A percentile compares a stretch with the other conserved stretches of the same genome.
Conservation (phyloP, 176 grass and related monocot species). For the Luzula sylvatica region DNA sequence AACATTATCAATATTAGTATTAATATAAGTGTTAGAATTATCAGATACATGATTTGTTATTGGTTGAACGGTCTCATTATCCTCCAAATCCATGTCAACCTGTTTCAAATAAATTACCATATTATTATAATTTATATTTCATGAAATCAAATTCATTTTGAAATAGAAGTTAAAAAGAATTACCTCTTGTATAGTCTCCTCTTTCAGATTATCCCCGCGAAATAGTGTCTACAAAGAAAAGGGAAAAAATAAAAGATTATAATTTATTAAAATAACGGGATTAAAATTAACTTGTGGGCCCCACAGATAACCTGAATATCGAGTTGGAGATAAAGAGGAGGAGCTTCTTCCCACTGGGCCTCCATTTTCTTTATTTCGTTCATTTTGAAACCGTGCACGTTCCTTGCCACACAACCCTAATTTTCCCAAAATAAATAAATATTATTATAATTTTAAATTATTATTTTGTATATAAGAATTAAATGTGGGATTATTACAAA, state of each 20-base stretch:
- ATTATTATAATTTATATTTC: not conserved
- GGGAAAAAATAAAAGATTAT: slow-evolving; percentile 3
- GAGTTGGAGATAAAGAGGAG: slow-evolving; percentile 61
- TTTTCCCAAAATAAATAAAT: not conserved
- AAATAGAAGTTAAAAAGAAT: not conserved
- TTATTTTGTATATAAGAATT: no score
- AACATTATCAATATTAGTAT: slow-evolving; percentile 23
- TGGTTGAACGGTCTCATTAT: slow-evolving; percentile 25
- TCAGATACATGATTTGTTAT: slow-evolving; percentile 10
- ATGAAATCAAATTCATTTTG: not conserved
- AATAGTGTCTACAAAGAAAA: slow-evolving; percentile 60
- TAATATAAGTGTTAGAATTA: slow-evolving; percentile 12
- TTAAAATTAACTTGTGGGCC: not conserved
- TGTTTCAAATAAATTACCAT: slow-evolving; percentile 20
- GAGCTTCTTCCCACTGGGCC: slow-evolving; percentile 77
- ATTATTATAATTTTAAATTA: no score
- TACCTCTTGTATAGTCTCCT: slow-evolving; percentile 96
- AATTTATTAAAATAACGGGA: not conserved
- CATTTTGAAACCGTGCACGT: slow-evolving; percentile 79
- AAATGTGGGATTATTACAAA: slow-evolving; percentile 50
- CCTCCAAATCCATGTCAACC: slow-evolving; percentile 94
- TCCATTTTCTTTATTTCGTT: slow-evolving; percentile 85
- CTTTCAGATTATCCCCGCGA: slow-evolving; percentile 57
- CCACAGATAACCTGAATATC: slow-evolving; percentile 64
- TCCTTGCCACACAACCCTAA: slow-evolving; percentile 86